phyloP scores from a whole-genome alignment of 108 stramenopile species.

The Schizochytrium sp. region DNA sequence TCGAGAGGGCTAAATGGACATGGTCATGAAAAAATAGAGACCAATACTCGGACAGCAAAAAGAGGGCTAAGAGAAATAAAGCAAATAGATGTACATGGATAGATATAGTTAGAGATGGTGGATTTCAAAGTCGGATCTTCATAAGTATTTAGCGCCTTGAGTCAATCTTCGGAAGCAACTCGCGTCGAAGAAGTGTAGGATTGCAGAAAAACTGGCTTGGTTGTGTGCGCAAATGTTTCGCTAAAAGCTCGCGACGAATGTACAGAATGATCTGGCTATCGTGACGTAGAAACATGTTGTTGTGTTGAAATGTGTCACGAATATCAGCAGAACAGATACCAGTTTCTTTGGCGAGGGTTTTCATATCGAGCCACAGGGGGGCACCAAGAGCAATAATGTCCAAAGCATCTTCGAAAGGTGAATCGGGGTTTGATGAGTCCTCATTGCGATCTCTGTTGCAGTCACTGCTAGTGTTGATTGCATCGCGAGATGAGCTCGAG shows the following conservation, averaged over 20 bases:
- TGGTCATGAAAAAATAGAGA: too few relatives aligned
- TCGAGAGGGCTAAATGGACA: too few relatives aligned
- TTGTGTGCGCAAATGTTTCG: conserved; percentile 25
- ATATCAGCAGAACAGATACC: conserved; percentile 37
- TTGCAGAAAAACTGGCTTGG: conserved; percentile 15
- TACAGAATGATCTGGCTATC: conserved; percentile 54
- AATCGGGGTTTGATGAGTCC: not conserved
- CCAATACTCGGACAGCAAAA: too few relatives aligned
- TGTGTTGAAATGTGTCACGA: conserved; percentile 28
- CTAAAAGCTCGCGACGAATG: conserved; percentile 17
- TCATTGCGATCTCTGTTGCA: not conserved
- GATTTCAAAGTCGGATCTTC: too few relatives aligned
- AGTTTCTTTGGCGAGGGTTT: not conserved
- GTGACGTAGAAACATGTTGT: conserved; percentile 27
- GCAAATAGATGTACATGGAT: too few relatives aligned
- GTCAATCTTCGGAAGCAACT: not conserved
- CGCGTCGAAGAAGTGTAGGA: not conserved
- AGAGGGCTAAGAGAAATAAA: too few relatives aligned
- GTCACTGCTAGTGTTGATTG: not conserved
- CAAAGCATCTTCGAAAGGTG: conserved; percentile 4
- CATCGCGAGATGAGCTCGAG: too few relatives aligned
- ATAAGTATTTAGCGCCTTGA: not conserved
- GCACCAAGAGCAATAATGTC: not conserved
- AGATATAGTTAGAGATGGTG: too few relatives aligned
- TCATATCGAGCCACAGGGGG: conserved; percentile 33